Evolutionary conservation across 805 yeast genomes (phyloP).

Genomic region (Kodamaea neixiangensis): DNA sequence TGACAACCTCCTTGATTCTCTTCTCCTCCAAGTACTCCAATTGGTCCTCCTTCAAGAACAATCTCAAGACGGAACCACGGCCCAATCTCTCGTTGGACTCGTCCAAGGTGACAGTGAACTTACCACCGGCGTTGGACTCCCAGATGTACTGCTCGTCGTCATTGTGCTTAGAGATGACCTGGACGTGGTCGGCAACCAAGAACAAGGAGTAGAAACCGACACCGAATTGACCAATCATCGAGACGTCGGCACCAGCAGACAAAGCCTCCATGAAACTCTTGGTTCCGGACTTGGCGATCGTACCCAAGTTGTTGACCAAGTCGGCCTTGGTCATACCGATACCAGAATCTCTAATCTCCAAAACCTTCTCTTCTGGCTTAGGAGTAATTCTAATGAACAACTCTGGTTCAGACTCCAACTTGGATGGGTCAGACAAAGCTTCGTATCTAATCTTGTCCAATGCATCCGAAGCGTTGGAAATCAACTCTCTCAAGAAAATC

Average conservation of each 20-base stretch:
- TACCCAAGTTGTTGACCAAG: constrained; percentile 98
- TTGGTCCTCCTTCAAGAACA: constrained; percentile 98
- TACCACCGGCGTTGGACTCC: constrained; percentile 99
- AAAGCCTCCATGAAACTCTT: constrained; percentile 99
- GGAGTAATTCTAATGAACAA: constrained; percentile 97
- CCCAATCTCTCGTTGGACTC: constrained; percentile 80
- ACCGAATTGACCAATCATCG: constrained; percentile 99
- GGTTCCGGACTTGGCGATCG: constrained; percentile 99
- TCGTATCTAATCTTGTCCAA: constrained; percentile 97
- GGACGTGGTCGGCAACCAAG: constrained; percentile 98
- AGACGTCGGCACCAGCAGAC: constrained; percentile 99
- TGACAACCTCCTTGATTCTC: constrained; percentile 98
- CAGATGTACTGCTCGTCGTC: constrained; percentile 99
- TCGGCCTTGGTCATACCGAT: constrained; percentile 99
- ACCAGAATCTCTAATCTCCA: constrained; percentile 99
- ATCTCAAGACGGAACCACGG: constrained; percentile 95
- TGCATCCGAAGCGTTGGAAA: constrained; percentile 99
- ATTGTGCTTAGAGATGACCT: constrained; percentile 96
- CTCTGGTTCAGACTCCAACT: constrained; percentile 93
- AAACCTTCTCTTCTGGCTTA: constrained; percentile 86
- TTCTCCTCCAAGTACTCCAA: constrained; percentile 98
- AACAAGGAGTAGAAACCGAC: constrained; percentile 99
- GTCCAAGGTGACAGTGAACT: constrained; percentile 93
- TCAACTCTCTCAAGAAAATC: constrained; percentile 97
- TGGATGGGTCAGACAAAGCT: constrained; percentile 88